phyloP scores from a whole-genome alignment of 169 alveolate genomes.

The Prorocentrum cordatum region DNA sequence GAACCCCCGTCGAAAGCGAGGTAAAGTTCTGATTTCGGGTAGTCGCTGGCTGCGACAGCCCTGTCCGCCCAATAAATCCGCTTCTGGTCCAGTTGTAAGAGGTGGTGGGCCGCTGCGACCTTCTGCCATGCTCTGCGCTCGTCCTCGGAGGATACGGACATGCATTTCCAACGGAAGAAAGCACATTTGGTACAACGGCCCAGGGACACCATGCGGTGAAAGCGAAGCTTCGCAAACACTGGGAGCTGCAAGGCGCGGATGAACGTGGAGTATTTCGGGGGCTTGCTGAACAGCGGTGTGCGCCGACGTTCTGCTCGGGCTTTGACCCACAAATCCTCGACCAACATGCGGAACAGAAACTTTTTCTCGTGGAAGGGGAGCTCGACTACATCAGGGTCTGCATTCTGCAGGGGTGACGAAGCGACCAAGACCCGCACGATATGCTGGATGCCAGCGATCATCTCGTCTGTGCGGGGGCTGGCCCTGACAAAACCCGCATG shows the following conservation, averaged over 20 bases:
- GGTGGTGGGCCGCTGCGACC: neutral
- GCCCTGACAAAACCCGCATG: too few relatives aligned
- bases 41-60: neutral
- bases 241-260: neutral
- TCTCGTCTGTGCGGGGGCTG: too few relatives aligned
- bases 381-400: too few relatives aligned
- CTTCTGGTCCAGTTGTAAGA: neutral
- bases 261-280: neutral
- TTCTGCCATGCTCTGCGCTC: neutral
- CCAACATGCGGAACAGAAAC: neutral
- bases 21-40: neutral
- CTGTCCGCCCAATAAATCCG: neutral
- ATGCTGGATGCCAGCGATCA: too few relatives aligned
- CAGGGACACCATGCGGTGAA: neutral
- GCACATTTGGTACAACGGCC: neutral
- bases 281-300: neutral
- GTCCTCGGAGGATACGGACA: neutral
- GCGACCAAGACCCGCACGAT: too few relatives aligned
- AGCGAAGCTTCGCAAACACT: neutral
- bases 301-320: neutral
- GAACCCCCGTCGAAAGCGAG: neutral
- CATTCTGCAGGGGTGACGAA: too few relatives aligned
- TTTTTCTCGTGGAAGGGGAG: neutral
- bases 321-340: neutral
- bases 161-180: neutral